These are phyloP conservation scores for Paramecium pentaurelia DNA, from an alignment of 73 alveolate species.

Conservation along the genomic window DNA sequence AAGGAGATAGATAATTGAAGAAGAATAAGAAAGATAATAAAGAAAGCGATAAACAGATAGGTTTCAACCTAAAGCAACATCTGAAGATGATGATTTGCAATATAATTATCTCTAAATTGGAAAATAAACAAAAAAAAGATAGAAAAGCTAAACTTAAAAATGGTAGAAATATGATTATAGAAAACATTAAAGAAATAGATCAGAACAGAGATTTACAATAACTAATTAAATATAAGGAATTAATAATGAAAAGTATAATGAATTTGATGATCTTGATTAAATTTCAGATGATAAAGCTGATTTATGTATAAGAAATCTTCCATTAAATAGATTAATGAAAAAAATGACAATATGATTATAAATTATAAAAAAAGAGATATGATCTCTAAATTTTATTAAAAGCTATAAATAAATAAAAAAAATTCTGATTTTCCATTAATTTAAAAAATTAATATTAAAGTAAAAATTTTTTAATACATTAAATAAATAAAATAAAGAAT, in stretches of 20 bases:
- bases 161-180: background rate
- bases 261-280: conserved; percentile 6
- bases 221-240: background rate
- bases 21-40: background rate
- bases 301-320: background rate
- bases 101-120: background rate
- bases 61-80: background rate
- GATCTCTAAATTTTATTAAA: background rate
- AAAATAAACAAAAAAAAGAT: background rate
- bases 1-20: background rate
- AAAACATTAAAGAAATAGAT: background rate
- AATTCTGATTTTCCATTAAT: background rate
- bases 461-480: background rate
- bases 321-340: background rate
- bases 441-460: no score
- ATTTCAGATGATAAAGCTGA: conserved; percentile 17
- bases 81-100: background rate
- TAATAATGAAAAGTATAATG: background rate
- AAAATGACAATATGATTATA: background rate
- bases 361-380: background rate
- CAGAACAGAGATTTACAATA: background rate
- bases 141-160: background rate
- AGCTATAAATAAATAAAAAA: background rate
- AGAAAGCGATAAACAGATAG: background rate
- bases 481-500: no score